phyloP scores from a whole-genome alignment of 192 early-diverging fungal species.

The Linderina pennispora region DNA sequence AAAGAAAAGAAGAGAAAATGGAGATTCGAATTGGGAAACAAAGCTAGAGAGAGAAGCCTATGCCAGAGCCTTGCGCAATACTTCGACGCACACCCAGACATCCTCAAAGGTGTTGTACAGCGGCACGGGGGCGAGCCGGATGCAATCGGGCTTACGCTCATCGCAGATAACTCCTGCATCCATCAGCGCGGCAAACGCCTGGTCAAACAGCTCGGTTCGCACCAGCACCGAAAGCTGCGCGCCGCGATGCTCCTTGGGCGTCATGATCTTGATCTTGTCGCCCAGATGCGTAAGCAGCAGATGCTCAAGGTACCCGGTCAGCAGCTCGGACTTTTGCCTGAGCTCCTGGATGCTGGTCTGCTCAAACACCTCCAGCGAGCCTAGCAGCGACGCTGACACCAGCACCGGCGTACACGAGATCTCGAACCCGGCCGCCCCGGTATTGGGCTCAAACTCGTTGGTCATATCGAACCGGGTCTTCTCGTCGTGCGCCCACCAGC shows the following conservation, averaged over 20 bases:
- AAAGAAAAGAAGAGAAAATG: not conserved
- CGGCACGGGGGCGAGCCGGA: slow-evolving; percentile 84
- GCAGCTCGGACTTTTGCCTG: slow-evolving; percentile 63
- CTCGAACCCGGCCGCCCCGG: slow-evolving; percentile 79
- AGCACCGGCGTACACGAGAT: slow-evolving; percentile 86
- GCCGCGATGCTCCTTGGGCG: slow-evolving; percentile 70
- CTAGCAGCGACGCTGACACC: slow-evolving; percentile 64
- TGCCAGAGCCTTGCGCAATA: slow-evolving; percentile 43
- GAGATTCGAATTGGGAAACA: no score
- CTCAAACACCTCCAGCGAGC: slow-evolving; percentile 73
- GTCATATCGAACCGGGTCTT: slow-evolving; percentile 83
- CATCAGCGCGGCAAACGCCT: slow-evolving; percentile 57
- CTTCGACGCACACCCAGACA: slow-evolving; percentile 58
- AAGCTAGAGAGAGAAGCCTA: no score
- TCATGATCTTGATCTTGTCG: slow-evolving; percentile 60
- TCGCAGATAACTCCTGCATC: slow-evolving; percentile 72
- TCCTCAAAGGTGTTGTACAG: slow-evolving; percentile 88
- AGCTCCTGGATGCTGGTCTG: slow-evolving; percentile 64
- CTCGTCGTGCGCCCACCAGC: slow-evolving; percentile 94
- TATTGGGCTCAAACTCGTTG: slow-evolving; percentile 71
- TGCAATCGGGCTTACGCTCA: slow-evolving; percentile 85
- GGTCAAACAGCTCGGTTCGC: slow-evolving; percentile 30
- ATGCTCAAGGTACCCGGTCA: slow-evolving; percentile 83
- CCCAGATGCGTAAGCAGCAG: slow-evolving; percentile 50
- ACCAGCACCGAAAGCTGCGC: slow-evolving; percentile 80